These are phyloP conservation scores for Carnegiea gigantea DNA, from an alignment of 179 eudicot species.

Conservation along the genomic window DNA sequence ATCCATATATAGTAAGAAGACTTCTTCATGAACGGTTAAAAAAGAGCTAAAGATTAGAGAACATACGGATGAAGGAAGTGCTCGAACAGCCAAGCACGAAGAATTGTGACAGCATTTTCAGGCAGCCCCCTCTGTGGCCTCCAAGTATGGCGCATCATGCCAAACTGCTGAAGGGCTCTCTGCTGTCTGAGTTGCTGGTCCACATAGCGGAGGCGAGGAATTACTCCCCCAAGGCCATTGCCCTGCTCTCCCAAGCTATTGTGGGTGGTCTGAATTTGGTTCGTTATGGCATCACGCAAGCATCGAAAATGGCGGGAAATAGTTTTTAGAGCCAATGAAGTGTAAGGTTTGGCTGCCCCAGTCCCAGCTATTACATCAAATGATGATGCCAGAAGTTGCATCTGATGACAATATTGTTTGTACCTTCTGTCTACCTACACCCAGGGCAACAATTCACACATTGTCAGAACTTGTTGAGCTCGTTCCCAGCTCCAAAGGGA, in stretches of 20 bases:
- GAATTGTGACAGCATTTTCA: slow-evolving; percentile 79
- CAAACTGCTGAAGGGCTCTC: slow-evolving; percentile 79
- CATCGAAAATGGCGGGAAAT: slow-evolving; percentile 88
- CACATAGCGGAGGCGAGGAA: slow-evolving; percentile 80
- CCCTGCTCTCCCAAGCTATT: slow-evolving; percentile 76
- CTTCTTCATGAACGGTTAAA: background rate
- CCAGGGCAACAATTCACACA: slow-evolving; percentile 4
- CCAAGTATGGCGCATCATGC: slow-evolving; percentile 81
- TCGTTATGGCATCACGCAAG: slow-evolving; percentile 69
- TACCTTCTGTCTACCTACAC: slow-evolving; percentile 87
- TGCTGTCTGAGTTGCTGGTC: slow-evolving; percentile 92
- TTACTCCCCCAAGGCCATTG: slow-evolving; percentile 50
- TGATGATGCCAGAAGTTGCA: slow-evolving; percentile 77
- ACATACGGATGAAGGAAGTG: slow-evolving; percentile 97
- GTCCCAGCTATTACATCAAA: slow-evolving; percentile 75
- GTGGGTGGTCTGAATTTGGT: slow-evolving; percentile 59
- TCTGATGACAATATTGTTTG: slow-evolving; percentile 81
- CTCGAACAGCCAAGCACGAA: slow-evolving; percentile 97
- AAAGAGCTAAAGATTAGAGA: background rate
- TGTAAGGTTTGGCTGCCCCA: slow-evolving; percentile 77
- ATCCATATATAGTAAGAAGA: background rate
- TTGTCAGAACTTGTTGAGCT: background rate
- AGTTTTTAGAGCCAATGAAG: slow-evolving; percentile 70
- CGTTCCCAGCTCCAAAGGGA: background rate
- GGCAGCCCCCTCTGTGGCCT: slow-evolving; percentile 98